Base-by-base conservation (phyloP, 768 basidiomycete genomes). In the Lanmaoa rubissima region DNA sequence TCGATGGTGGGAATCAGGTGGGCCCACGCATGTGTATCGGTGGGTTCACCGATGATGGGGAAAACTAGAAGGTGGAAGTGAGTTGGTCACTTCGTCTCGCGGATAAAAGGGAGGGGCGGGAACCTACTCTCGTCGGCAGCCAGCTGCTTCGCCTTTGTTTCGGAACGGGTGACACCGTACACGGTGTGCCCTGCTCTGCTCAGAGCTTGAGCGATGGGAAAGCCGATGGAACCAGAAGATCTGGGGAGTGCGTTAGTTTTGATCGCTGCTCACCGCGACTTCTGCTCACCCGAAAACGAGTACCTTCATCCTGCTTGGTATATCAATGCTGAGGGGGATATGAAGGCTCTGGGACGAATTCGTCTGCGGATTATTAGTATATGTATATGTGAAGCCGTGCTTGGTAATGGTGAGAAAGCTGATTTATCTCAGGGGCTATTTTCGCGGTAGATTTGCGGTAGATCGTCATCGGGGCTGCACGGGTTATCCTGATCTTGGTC, bases 181-280 rank as follows among this genome's bases (percentile, higher is more conserved):
- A 74, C 73, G 34, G 62, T 69, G 45, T 75, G 73, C 0, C 74
- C 74, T 6, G 63, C 69, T 46, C 73, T 61, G 13, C 69, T 65
- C 32, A 73, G 68, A 4, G 74, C 74, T 48, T 70, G 66, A n/a
- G 72, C 61, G 16, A 68, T 58, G n/a, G 73, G 69, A 7, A 63
- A 38, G 8, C 71, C 72, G 34, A 73, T 63, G 55, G 62, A 73
- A 31, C 74, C 71, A 21, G 68, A 69, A 26, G 71, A 71, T 39
- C 72, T 73, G 17, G 3, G 16, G 16, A 12, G 28, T 12, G 9
- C 4, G 36, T 58, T 39, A 58, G 54, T 17, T 1, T 34, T 1
- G 17, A 54, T 35, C 38, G 17, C 13, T 6, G 4, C 16, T 31
- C 1, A 1, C 4, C 34, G 28, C 19, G 4, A 28, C 26, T 2